Evolutionary conservation across 345 rosid species (phyloP).

Genomic region (Citropsis articulata): DNA sequence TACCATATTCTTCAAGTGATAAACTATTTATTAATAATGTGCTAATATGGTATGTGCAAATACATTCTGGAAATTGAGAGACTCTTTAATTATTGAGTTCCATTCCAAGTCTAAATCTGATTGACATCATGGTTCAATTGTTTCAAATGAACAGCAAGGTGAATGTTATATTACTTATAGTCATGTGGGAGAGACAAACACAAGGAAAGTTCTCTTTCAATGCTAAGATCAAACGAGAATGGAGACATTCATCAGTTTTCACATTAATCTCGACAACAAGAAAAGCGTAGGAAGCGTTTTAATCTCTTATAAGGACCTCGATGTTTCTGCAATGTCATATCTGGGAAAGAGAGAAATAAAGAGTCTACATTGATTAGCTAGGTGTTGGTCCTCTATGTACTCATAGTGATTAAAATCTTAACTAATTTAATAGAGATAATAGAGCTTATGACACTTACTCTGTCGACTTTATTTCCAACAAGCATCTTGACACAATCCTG

Average conservation of each 20-base stretch:
- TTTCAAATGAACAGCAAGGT: neutral
- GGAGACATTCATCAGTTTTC: neutral
- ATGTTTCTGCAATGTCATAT: neutral
- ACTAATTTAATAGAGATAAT: neutral
- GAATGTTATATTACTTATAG: neutral
- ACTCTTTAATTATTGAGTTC: neutral
- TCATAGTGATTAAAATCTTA: neutral
- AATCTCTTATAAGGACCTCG: neutral
- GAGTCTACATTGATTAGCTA: neutral
- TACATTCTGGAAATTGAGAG: neutral
- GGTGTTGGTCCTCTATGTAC: neutral
- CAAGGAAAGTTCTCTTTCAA: neutral
- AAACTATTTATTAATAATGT: neutral
- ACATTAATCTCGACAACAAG: neutral
- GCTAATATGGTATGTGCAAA: neutral
- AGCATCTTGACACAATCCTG: slow-evolving; percentile 88
- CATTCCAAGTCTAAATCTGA: neutral
- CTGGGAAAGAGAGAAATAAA: neutral
- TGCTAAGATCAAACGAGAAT: neutral
- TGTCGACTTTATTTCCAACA: slow-evolving; percentile 94
- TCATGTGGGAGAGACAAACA: neutral
- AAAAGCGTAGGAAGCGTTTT: neutral
- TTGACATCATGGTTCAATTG: neutral
- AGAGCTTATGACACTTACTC: slow-evolving; percentile 40
- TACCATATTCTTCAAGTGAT: neutral